Evolutionary conservation across 2,329 filamentous ascomycete species (phyloP).

Genomic region (Microcera coccophila): DNA sequence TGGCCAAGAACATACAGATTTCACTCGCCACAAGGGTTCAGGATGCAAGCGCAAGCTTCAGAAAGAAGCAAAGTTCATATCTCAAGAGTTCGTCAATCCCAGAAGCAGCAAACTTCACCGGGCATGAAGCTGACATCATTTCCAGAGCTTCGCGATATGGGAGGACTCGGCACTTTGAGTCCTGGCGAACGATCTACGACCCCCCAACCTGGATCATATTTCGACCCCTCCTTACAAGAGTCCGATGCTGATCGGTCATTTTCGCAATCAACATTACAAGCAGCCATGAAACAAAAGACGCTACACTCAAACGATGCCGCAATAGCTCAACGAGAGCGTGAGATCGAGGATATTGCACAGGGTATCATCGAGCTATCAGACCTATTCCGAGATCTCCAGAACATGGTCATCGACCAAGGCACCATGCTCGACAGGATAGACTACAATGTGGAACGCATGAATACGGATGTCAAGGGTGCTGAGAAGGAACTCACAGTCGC

Average conservation of each 20-base stretch:
- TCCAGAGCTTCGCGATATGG: slow-evolving; percentile 69
- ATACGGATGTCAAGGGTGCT: slow-evolving; percentile 85
- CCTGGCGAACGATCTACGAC: slow-evolving; percentile 51
- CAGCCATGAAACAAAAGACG: slow-evolving; percentile 64
- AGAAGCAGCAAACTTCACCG: background rate
- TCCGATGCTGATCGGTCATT: slow-evolving; percentile 91
- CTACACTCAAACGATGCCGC: slow-evolving; percentile 73
- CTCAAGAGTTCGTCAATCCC: slow-evolving; percentile 67
- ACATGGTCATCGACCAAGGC: slow-evolving; percentile 90
- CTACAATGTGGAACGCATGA: slow-evolving; percentile 96
- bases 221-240: slow-evolving; percentile 84
- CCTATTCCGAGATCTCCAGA: slow-evolving; percentile 93
- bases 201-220: slow-evolving; percentile 55
- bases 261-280: slow-evolving; percentile 82
- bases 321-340: slow-evolving; percentile 87
- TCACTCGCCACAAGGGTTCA: slow-evolving; percentile 84
- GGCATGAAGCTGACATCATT: background rate
- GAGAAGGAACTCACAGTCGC: slow-evolving; percentile 89
- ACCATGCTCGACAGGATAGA: slow-evolving; percentile 93
- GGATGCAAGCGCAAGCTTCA: slow-evolving; percentile 84
- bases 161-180: slow-evolving; percentile 52
- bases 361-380: slow-evolving; percentile 96
- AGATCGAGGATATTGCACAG: slow-evolving; percentile 97
- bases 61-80: slow-evolving; percentile 97
- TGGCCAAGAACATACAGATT: slow-evolving; percentile 95